Evolutionary conservation across 2,329 filamentous ascomycete species (phyloP), one percentile per base, ranked within the genome.

Genomic region (Hypocreales sp.): DNA sequence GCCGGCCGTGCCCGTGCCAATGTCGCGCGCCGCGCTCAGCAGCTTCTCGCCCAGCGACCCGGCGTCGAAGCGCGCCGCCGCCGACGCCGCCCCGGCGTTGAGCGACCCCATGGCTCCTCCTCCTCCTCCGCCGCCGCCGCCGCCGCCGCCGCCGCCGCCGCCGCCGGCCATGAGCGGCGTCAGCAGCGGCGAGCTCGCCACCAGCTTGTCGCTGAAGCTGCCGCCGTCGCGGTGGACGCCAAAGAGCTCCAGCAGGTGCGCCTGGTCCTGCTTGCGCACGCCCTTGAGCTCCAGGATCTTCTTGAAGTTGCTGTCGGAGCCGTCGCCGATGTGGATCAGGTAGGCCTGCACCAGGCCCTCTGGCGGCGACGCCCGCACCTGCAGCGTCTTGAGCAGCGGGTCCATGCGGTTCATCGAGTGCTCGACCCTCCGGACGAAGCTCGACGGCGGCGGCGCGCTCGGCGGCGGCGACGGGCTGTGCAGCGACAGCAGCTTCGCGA

Each of bases 271-370:
- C 46, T 84, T 87, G 35, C 78, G 71, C 33, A 98, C 78, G 25
- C 90, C 90, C 53, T 98, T 98, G 36, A 98, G 67, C 27, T 98
- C 90, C 24, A 98, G 72, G 33, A 98, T 79, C 56, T 94, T 95
- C 47, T 76, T 76, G 67, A 98, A 98, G 55, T 98, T 98, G 43
- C 72, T 70, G 48, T 95, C 90, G 36, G 79, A 92, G 30, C 80
- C 76, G 60, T 98, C 90, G 39, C 73, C 84, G 38, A 98, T 90
- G 55, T 95, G 90, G 51, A 95, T 92, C 19, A 98, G 73, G 50
- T 98, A 98, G 19, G 90, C 90, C 56, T 95, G 87, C 0, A 98
- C 86, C 4, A 98, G 70, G 2, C 82, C 87, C 58, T 98, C 90
- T 0, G 87, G 80, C 0, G 90, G 90, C 5, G 79, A 81, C 3